phyloP scores from a whole-genome alignment of 2,329 filamentous ascomycete species.

The Diplodia seriata region DNA sequence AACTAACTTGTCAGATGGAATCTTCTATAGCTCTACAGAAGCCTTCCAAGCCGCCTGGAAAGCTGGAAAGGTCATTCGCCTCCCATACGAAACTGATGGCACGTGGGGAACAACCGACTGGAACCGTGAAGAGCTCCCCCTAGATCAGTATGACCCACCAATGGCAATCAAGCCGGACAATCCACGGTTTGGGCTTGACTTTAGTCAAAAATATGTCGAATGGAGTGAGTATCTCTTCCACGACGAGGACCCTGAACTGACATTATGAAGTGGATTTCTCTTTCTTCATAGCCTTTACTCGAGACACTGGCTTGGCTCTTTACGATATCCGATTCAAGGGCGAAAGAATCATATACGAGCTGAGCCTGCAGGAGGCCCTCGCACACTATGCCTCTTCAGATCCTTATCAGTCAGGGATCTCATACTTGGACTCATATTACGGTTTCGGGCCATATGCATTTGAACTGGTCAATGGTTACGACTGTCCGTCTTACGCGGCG shows the following conservation, averaged over 20 bases:
- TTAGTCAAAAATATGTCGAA: constrained; percentile 54
- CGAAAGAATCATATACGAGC: constrained; percentile 63
- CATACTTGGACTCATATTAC: constrained; percentile 58
- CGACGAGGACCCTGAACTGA: background rate
- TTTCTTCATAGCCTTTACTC: constrained; percentile 60
- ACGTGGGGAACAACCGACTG: constrained; percentile 55
- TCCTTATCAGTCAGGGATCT: constrained; percentile 54
- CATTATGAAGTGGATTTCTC: constrained; percentile 51
- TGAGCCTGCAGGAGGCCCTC: constrained; percentile 63
- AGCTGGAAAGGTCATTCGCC: background rate
- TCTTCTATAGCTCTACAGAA: constrained; percentile 60
- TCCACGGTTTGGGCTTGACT: constrained; percentile 54
- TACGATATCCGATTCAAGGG: constrained; percentile 63
- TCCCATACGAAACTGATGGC: constrained; percentile 40
- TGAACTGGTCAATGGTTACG: constrained; percentile 57
- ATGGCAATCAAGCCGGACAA: constrained; percentile 55
- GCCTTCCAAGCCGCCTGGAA: constrained; percentile 57
- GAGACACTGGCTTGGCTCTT: constrained; percentile 58
- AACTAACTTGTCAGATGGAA: constrained; percentile 42
- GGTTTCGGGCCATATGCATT: constrained; percentile 57
- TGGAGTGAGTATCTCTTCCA: constrained; percentile 47
- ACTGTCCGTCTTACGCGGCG: constrained; percentile 60
- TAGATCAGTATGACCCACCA: constrained; percentile 63
- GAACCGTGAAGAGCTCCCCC: constrained; percentile 47
- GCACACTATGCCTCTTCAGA: constrained; percentile 61